Evolutionary conservation across 257 asterid species (phyloP).

Genomic region (Ligustrum vulgare): DNA sequence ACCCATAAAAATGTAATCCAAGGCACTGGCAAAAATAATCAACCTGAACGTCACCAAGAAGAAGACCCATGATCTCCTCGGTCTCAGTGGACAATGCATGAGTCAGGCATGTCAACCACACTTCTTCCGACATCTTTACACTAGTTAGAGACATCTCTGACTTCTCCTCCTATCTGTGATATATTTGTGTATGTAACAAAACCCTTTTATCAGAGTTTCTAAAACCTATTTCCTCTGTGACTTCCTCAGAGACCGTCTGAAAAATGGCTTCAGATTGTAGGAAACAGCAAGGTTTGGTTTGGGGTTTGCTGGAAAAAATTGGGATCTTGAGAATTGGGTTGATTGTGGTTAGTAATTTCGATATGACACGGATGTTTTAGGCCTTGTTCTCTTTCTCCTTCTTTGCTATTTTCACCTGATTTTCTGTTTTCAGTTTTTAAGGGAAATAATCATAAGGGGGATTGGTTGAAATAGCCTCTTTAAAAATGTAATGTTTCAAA

Average conservation of each 20-base stretch:
- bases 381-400: no score
- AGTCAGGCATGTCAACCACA: conserved; percentile 92
- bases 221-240: background rate
- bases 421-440: no score
- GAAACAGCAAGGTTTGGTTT: conserved; percentile 19
- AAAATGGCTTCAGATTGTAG: conserved; percentile 22
- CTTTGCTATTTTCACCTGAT: no score
- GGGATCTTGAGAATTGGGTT: conserved; percentile 26
- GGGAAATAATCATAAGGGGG: no score
- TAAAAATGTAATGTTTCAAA: no score
- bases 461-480: no score
- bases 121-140: conserved; percentile 98
- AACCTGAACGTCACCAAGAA: conserved; percentile 96
- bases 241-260: background rate
- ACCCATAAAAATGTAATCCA: conserved; percentile 16
- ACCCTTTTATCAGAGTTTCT: background rate
- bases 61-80: conserved; percentile 99
- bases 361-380: no score
- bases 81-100: conserved; percentile 99
- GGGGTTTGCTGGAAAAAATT: conserved; percentile 35
- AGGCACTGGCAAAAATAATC: background rate
- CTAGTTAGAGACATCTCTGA: conserved; percentile 75
- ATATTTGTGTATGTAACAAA: background rate
- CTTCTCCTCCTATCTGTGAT: conserved; percentile 10
- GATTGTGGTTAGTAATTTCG: conserved; percentile 29